phyloP scores from a whole-genome alignment of 192 early-diverging fungal genomes.

The Linnemannia hyalina region DNA sequence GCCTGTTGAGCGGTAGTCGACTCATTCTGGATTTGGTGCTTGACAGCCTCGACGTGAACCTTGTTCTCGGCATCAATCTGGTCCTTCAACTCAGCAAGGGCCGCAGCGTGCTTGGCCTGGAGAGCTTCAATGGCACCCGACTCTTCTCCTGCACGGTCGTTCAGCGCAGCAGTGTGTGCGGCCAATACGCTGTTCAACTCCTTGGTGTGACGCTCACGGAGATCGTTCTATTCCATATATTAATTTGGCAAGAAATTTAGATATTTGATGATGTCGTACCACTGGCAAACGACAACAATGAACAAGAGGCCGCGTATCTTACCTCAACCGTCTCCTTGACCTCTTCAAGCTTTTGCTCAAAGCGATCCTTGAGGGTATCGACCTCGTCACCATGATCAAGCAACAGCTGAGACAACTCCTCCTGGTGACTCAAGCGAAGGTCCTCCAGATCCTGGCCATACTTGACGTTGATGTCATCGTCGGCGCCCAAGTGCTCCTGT shows the following conservation, averaged over 20 bases:
- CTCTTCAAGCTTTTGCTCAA: constrained; percentile 46
- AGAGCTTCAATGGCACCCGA: constrained; percentile 43
- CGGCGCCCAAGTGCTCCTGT: constrained; percentile 44
- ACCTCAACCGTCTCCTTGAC: constrained; percentile 48
- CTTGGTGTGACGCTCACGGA: constrained; percentile 40
- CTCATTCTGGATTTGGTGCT: constrained; percentile 36
- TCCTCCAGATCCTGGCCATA: constrained; percentile 46
- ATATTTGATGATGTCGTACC: too few species aligned
- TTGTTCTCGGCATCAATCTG: constrained; percentile 43
- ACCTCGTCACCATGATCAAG: constrained; percentile 35
- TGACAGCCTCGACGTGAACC: constrained; percentile 32
- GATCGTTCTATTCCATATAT: constrained; percentile 11
- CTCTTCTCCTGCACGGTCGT: constrained; percentile 51
- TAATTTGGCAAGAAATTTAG: not conserved
- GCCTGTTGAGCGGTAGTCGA: constrained; percentile 16
- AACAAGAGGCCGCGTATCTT: not conserved
- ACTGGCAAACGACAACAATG: not conserved
- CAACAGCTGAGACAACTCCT: constrained; percentile 31
- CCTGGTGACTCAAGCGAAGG: constrained; percentile 33
- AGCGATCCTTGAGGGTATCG: constrained; percentile 25
- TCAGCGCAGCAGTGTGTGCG: constrained; percentile 43
- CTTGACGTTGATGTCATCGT: constrained; percentile 39
- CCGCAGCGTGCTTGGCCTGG: constrained; percentile 38
- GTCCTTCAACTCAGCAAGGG: constrained; percentile 43
- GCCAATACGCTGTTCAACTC: constrained; percentile 29